Base-by-base conservation (phyloP, 2,329 filamentous ascomycete genomes). In the Macrophomina pseudophaseolina region DNA sequence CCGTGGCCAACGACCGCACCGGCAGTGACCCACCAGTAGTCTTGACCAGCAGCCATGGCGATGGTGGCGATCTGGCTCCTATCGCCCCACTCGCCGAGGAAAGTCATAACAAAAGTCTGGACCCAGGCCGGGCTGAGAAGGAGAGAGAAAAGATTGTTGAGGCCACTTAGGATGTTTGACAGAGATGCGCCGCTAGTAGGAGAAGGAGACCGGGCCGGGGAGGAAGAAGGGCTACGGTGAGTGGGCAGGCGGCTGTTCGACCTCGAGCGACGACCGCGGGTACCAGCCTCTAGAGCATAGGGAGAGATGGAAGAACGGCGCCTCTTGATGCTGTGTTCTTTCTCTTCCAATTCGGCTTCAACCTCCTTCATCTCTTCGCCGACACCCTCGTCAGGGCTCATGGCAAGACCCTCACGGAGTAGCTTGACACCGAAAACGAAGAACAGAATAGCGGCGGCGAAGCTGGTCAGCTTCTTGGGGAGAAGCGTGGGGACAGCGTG, bases 51-150 rank as follows among this genome's bases (percentile, higher is more conserved):
- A 59, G 95, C 95, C 95, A 99, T 99, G 64, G 95, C 95, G 75
- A 99, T 97, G 0, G 95, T 99, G 28, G 95, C 95, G 74, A 99
- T 98, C 81, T 99, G 95, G 77, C 92, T 97, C 71, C 95, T 89
- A 75, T 99, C 95, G 66, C 95, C 95, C 95, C 95, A 99, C 79
- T 99, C 95, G 48, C 95, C 95, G 35, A 99, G 82, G 81, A 99
- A 99, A 2, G 95, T 99, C 95, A 99, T 99, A 72, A 96, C 88
- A 76, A 99, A 99, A 0, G 95, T 99, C 80, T 98, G 94, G 14
- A 99, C 95, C 95, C 95, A 99, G 0, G 94, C 95, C 1, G 95
- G 95, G 79, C 92, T 97, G 46, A 99, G 85, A 4, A 99, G 86
- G 6, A 99, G 84, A 11, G 92, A 93, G 69, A 93, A 88, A 4